These are phyloP conservation scores for Candida sphagnicola DNA, from an alignment of 805 yeast species.

Conservation along the genomic window DNA sequence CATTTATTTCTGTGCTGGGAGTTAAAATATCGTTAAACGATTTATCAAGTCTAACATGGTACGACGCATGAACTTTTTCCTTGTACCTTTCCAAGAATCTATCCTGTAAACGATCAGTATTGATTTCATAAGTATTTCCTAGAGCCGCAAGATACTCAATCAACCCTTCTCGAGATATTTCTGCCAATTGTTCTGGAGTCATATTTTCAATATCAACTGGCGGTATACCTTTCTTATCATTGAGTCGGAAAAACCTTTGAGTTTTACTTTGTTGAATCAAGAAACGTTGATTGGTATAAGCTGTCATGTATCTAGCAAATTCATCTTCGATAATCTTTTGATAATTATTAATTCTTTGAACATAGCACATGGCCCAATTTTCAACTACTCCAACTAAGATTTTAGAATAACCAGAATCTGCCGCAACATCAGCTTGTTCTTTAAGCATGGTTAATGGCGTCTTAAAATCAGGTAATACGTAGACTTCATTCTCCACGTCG, in stretches of 20 bases:
- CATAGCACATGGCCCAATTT: slow-evolving; percentile 60
- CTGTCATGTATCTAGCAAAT: slow-evolving; percentile 35
- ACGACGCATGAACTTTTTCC: slow-evolving; percentile 48
- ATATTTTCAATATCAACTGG: slow-evolving; percentile 33
- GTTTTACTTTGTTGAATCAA: slow-evolving; percentile 42
- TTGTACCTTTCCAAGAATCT: slow-evolving; percentile 63
- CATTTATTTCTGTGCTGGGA: slow-evolving; percentile 73
- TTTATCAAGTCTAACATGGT: slow-evolving; percentile 29
- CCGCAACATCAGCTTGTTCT: slow-evolving; percentile 88
- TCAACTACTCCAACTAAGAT: slow-evolving; percentile 75
- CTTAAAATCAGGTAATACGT: slow-evolving; percentile 72
- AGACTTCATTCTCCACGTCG: slow-evolving; percentile 41
- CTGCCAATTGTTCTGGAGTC: slow-evolving; percentile 34
- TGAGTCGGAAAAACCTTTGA: slow-evolving; percentile 30
- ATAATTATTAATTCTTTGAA: slow-evolving; percentile 63
- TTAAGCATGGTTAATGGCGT: slow-evolving; percentile 77
- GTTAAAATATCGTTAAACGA: slow-evolving; percentile 46
- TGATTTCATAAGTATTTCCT: slow-evolving; percentile 83
- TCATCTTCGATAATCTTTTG: slow-evolving; percentile 46
- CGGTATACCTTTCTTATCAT: slow-evolving; percentile 9
- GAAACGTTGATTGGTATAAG: slow-evolving; percentile 36
- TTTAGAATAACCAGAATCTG: slow-evolving; percentile 76
- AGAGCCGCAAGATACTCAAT: slow-evolving; percentile 78
- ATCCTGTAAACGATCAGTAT: slow-evolving; percentile 60
- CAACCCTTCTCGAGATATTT: slow-evolving; percentile 57